Percentiles rank a stretch among this genome's conserved stretches.
Conservation (phyloP, 2,329 filamentous ascomycete species). For the Cladorrhinum sp. region DNA sequence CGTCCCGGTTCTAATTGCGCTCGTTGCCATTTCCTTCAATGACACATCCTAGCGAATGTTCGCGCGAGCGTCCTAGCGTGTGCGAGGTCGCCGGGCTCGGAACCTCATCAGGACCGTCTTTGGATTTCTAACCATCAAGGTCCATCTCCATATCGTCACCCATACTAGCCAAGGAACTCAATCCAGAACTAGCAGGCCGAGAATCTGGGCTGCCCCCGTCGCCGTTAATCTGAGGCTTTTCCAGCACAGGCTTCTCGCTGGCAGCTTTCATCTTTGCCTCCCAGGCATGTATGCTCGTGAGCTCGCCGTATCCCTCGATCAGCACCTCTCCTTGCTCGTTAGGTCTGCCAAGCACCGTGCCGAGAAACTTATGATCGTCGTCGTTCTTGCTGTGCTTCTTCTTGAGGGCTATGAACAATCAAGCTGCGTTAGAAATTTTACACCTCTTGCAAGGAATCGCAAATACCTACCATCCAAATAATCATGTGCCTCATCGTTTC, state of each 20-base stretch:
- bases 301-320: slow-evolving; percentile 70
- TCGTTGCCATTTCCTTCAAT: too few species aligned
- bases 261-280: slow-evolving; percentile 39
- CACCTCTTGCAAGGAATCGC: slow-evolving; percentile 9
- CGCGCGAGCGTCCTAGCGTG: background rate
- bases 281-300: slow-evolving; percentile 68
- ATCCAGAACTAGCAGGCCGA: slow-evolving; percentile 51
- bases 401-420: slow-evolving; percentile 65
- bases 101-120: background rate
- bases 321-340: slow-evolving; percentile 69
- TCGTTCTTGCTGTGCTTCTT: slow-evolving; percentile 89
- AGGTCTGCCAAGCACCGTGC: slow-evolving; percentile 75
- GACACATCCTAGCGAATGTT: background rate
- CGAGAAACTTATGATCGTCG: slow-evolving; percentile 81
- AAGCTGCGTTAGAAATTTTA: background rate
- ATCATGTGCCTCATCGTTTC: slow-evolving; percentile 62
- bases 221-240: slow-evolving; percentile 21
- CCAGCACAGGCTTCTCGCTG: slow-evolving; percentile 29
- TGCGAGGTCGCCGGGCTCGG: background rate
- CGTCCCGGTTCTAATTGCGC: too few species aligned
- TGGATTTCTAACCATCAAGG: slow-evolving; percentile 14
- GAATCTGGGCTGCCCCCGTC: slow-evolving; percentile 32
- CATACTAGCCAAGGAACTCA: slow-evolving; percentile 53
- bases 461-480: slow-evolving; percentile 60
- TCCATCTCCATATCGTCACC: slow-evolving; percentile 47